Evolutionary conservation across 768 basidiomycete species (phyloP), one percentile per base, ranked within the genome.

Genomic region (Podaxis rugospora): DNA sequence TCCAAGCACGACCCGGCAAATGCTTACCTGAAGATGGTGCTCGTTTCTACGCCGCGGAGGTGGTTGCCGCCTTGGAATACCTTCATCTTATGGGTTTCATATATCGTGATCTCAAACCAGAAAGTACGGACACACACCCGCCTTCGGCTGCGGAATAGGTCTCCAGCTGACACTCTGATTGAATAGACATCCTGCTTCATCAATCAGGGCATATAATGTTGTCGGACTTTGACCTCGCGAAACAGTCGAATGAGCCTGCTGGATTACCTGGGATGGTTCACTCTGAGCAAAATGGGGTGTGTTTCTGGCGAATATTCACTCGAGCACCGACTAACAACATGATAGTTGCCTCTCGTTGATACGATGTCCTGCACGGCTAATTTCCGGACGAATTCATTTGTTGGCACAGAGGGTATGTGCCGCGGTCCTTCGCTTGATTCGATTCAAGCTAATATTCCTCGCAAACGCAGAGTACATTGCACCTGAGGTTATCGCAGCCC

Each of bases 41-140:
- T 18, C 85, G 94, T 59, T 98, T 98, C 78, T 99, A 99, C 73
- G 96, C 97, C 62, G 97, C 97, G 65, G 97, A 99, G 78, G 97
- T 99, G 35, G 90, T 92, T 57, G 95, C 96, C 49, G 97, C 97
- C 25, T 78, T 99, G 70, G 97, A 99, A 79, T 99, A 99, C 73
- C 81, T 99, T 58, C 97, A 99, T 81, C 84, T 99, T 61, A 98
- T 98, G 87, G 97, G 97, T 27, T 98, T 95, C 79, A 98, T 98
- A 68, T 99, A 99, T 78, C 87, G 97, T 58, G 97, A 99, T 82
- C 85, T 99, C 57, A 99, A 99, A 75, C 97, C 97, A 35, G 97
- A 99, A 79, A 99, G 97, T 99, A 77, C 68, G 97, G 81, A 25
- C 25, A 35, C 61, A 68, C 62, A 51, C 28, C 60, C 63, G 50